Percentiles rank a stretch among this genome's conserved stretches.
phyloP scores from a whole-genome alignment of 176 grass and related monocot genomes.

The Urochloa ruziziensis region DNA sequence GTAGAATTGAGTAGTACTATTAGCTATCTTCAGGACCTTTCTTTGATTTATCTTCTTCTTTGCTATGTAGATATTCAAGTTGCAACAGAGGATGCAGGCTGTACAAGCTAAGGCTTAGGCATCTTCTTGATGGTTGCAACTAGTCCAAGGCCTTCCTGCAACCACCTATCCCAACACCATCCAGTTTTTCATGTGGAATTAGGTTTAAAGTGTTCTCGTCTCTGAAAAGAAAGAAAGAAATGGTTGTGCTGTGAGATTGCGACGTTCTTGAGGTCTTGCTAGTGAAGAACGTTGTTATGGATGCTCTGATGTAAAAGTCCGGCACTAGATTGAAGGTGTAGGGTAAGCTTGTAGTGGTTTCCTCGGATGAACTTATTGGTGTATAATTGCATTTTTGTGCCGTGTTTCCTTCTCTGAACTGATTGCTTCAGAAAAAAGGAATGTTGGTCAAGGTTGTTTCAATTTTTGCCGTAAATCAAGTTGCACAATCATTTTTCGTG shows the following conservation, averaged over 20 bases:
- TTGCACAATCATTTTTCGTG: not conserved
- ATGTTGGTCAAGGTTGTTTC: not conserved
- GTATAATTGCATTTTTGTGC: constrained; percentile 4
- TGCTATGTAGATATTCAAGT: constrained; percentile 67
- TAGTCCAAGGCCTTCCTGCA: not conserved
- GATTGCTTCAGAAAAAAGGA: not conserved
- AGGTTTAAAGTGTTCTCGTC: not conserved
- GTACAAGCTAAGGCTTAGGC: constrained; percentile 68
- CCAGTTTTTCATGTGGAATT: not conserved
- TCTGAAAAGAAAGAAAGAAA: not conserved
- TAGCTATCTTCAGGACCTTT: not conserved
- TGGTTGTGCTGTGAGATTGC: not conserved
- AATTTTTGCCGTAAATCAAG: not conserved
- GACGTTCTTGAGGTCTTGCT: not conserved
- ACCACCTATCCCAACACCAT: not conserved
- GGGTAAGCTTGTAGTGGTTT: not conserved
- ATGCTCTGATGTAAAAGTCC: not conserved
- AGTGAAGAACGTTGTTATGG: not conserved
- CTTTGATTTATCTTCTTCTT: constrained; percentile 15
- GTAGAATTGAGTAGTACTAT: not conserved
- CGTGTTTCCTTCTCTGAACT: not conserved
- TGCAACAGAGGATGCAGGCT: constrained; percentile 91
- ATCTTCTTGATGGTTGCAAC: not conserved
- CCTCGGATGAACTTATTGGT: not conserved
- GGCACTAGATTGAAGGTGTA: not conserved